phyloP scores from a whole-genome alignment of 495 filamentous ascomycete genomes.

The Talaromyces thailandensis region DNA sequence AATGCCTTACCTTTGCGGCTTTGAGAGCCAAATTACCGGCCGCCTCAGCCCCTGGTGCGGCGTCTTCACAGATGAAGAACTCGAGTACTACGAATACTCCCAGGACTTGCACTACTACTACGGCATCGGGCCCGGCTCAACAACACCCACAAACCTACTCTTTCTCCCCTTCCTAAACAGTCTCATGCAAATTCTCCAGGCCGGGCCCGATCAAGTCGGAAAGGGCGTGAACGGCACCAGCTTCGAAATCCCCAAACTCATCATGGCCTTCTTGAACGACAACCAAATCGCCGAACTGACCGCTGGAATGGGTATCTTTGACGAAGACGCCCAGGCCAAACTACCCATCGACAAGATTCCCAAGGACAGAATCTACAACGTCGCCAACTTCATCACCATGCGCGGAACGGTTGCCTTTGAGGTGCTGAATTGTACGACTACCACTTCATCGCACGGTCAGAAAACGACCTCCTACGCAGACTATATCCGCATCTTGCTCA shows the following conservation, averaged over 20 bases:
- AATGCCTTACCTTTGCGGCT: slow-evolving; percentile 53
- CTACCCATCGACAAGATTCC: slow-evolving; percentile 32
- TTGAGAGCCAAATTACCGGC: slow-evolving; percentile 51
- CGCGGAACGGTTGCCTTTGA: slow-evolving; percentile 47
- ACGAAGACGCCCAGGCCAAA: slow-evolving; percentile 37
- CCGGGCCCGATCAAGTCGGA: slow-evolving; percentile 34
- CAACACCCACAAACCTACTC: slow-evolving; percentile 28
- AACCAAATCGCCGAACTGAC: slow-evolving; percentile 50
- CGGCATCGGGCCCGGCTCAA: slow-evolving; percentile 42
- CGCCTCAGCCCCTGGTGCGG: slow-evolving; percentile 43
- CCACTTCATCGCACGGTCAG: neutral
- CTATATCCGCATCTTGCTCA: slow-evolving; percentile 40
- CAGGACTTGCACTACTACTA: slow-evolving; percentile 55
- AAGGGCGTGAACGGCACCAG: slow-evolving; percentile 24
- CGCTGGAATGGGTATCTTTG: slow-evolving; percentile 44
- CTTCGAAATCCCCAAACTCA: slow-evolving; percentile 35
- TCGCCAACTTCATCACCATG: slow-evolving; percentile 44
- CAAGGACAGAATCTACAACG: slow-evolving; percentile 24
- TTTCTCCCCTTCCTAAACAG: slow-evolving; percentile 41
- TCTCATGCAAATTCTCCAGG: slow-evolving; percentile 34
- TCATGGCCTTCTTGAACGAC: slow-evolving; percentile 49
- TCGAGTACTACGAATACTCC: slow-evolving; percentile 46
- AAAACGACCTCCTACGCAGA: slow-evolving; percentile 7
- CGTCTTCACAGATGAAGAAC: slow-evolving; percentile 42
- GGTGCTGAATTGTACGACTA: slow-evolving; percentile 29